Percentiles rank a stretch among this genome's conserved stretches.
Evolutionary conservation across 768 basidiomycete genomes (phyloP).

Genomic region (Brasilioporus rufonigricans): DNA sequence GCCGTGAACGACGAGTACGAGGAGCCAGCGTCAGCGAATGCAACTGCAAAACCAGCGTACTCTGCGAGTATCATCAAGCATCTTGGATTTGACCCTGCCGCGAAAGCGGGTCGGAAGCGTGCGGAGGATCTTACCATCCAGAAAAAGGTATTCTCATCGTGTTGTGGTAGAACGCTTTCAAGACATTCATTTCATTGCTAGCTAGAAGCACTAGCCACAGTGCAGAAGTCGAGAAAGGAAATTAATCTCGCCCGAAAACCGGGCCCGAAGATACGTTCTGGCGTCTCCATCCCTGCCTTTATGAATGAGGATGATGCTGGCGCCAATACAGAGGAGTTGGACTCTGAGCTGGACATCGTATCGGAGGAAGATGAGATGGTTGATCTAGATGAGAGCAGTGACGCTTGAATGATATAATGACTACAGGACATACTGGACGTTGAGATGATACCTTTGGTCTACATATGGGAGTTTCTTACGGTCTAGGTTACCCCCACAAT

Average conservation of each 20-base stretch:
- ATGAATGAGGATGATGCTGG: conserved; percentile 13
- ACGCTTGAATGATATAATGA: conserved; percentile 3
- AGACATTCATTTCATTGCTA: conserved; percentile 23
- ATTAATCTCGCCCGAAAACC: conserved; percentile 62
- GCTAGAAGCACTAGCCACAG: conserved; percentile 55
- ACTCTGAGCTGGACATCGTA: conserved; percentile 15
- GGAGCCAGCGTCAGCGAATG: conserved; percentile 15
- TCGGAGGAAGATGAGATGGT: conserved; percentile 16
- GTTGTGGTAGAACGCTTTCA: not conserved
- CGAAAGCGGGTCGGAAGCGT: conserved; percentile 48
- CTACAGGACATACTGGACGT: not conserved
- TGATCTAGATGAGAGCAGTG: conserved; percentile 24
- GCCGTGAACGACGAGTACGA: conserved; percentile 10
- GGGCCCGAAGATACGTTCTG: conserved; percentile 62
- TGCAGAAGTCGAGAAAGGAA: conserved; percentile 49
- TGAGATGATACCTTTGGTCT: not conserved
- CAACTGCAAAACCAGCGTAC: conserved; percentile 47
- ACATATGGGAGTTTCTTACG: too few relatives aligned
- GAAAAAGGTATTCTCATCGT: conserved; percentile 50
- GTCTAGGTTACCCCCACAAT: too few relatives aligned
- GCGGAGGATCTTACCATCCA: conserved; percentile 40
- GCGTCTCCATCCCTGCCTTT: conserved; percentile 44
- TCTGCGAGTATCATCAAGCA: conserved; percentile 65
- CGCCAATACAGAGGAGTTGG: not conserved
- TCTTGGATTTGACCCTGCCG: conserved; percentile 78